Evolutionary conservation across 2,329 filamentous ascomycete species (phyloP).

Genomic region (Diaporthe amygdali): DNA sequence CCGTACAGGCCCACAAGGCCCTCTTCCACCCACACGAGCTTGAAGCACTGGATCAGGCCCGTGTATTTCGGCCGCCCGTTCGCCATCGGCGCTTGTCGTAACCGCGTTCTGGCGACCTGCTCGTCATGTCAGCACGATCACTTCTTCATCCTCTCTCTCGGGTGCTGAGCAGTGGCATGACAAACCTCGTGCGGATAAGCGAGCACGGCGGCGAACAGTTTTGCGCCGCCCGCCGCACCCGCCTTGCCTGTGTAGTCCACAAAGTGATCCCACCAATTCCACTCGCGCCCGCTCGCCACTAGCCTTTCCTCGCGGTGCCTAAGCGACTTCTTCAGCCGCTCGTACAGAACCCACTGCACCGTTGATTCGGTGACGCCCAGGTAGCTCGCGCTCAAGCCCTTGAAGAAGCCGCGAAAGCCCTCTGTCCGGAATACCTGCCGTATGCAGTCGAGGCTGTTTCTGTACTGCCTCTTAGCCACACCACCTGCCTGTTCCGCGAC

Average conservation of each 20-base stretch:
- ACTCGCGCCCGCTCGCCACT: slow-evolving; percentile 62
- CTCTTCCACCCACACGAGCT: slow-evolving; percentile 85
- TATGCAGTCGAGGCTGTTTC: slow-evolving; percentile 87
- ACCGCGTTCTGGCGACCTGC: slow-evolving; percentile 79
- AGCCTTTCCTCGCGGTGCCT: slow-evolving; percentile 66
- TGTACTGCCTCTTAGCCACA: slow-evolving; percentile 70
- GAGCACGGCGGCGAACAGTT: slow-evolving; percentile 81
- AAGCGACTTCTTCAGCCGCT: slow-evolving; percentile 84
- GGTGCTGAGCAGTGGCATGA: not conserved
- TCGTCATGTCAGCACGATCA: slow-evolving; percentile 10
- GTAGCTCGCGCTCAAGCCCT: slow-evolving; percentile 90
- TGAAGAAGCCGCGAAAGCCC: slow-evolving; percentile 82
- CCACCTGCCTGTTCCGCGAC: slow-evolving; percentile 65
- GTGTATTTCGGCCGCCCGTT: slow-evolving; percentile 82
- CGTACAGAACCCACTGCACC: slow-evolving; percentile 92
- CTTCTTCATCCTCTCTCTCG: too few species aligned
- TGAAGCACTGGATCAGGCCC: slow-evolving; percentile 87
- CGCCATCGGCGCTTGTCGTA: slow-evolving; percentile 82
- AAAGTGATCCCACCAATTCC: slow-evolving; percentile 74
- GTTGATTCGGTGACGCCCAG: slow-evolving; percentile 90
- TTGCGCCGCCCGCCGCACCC: slow-evolving; percentile 80
- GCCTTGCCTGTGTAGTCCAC: slow-evolving; percentile 82
- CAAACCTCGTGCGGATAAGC: slow-evolving; percentile 92
- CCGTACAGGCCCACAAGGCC: slow-evolving; percentile 87
- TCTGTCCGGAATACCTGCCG: slow-evolving; percentile 81